These are phyloP conservation scores for Eragrostis tef DNA, from an alignment of 202 grass and related monocot genomes.

Conservation along the genomic window DNA sequence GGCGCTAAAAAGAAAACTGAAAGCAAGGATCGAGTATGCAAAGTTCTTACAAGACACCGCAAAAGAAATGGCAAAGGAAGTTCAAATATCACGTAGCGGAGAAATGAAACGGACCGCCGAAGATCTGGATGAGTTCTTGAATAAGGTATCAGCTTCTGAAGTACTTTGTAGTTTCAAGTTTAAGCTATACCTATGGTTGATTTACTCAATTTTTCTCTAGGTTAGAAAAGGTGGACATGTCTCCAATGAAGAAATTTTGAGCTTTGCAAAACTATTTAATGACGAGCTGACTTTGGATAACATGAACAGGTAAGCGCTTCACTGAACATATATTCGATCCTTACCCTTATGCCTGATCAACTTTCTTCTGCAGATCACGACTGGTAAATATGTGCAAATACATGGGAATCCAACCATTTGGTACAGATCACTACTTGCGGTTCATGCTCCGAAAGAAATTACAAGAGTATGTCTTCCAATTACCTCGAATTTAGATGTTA, in stretches of 20 bases:
- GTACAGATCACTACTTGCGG: constrained; percentile 89
- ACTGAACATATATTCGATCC: constrained; percentile 25
- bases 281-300: constrained; percentile 96
- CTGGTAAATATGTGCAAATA: constrained; percentile 99
- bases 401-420: constrained; percentile 92
- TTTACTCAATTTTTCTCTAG: constrained; percentile 57
- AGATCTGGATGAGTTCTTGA: constrained; percentile 91
- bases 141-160: constrained; percentile 57
- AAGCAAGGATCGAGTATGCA: constrained; percentile 94
- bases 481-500: constrained; percentile 26
- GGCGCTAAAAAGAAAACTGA: constrained; percentile 81
- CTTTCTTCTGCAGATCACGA: constrained; percentile 68
- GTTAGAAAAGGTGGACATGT: constrained; percentile 87
- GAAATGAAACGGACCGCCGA: constrained; percentile 92
- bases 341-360: constrained; percentile 20
- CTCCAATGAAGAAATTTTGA: constrained; percentile 94
- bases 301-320: constrained; percentile 73
- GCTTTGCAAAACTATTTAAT: constrained; percentile 96
- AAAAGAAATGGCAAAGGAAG: constrained; percentile 96
- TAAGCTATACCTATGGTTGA: constrained; percentile 14
- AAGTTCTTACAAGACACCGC: constrained; percentile 94
- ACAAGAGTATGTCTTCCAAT: constrained; percentile 64
- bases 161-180: constrained; percentile 29
- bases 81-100: constrained; percentile 70
- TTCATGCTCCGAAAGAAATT: constrained; percentile 97